phyloP scores from a whole-genome alignment of 768 basidiomycete species.

The Melanogaster broomeanus region DNA sequence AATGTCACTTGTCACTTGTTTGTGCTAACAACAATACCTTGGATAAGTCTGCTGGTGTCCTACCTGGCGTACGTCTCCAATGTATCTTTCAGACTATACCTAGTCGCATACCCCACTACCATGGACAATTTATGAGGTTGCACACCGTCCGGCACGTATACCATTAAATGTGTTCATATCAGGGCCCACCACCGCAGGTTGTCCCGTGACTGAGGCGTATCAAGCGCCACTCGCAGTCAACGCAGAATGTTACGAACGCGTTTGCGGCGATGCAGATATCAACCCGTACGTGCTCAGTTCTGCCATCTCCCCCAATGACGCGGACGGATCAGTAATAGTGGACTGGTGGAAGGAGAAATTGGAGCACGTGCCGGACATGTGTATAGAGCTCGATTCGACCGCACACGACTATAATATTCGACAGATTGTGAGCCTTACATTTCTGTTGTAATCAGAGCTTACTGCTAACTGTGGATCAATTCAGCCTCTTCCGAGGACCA shows the following conservation, averaged over 20 bases:
- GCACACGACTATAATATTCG: slow-evolving; percentile 46
- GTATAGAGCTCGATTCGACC: slow-evolving; percentile 46
- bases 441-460: neutral
- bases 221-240: slow-evolving; percentile 41
- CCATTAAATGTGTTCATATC: slow-evolving; percentile 62
- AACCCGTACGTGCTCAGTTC: slow-evolving; percentile 36
- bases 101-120: slow-evolving; percentile 58
- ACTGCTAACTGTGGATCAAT: neutral
- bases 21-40: neutral
- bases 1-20: too few species aligned
- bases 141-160: slow-evolving; percentile 50
- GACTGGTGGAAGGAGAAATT: slow-evolving; percentile 52
- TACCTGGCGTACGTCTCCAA: slow-evolving; percentile 52
- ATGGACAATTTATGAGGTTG: slow-evolving; percentile 55
- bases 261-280: slow-evolving; percentile 42
- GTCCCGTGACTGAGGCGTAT: slow-evolving; percentile 31
- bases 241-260: slow-evolving; percentile 47
- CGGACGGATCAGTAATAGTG: slow-evolving; percentile 44
- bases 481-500: slow-evolving; percentile 47
- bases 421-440: slow-evolving; percentile 42
- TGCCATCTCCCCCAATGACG: slow-evolving; percentile 36
- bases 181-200: slow-evolving; percentile 58
- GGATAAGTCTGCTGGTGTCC: slow-evolving; percentile 46
- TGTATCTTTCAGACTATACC: slow-evolving; percentile 55
- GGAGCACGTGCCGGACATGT: slow-evolving; percentile 34